Base-by-base conservation (phyloP, 352 stramenopile genomes). In the Globisporangium iwayamae region DNA sequence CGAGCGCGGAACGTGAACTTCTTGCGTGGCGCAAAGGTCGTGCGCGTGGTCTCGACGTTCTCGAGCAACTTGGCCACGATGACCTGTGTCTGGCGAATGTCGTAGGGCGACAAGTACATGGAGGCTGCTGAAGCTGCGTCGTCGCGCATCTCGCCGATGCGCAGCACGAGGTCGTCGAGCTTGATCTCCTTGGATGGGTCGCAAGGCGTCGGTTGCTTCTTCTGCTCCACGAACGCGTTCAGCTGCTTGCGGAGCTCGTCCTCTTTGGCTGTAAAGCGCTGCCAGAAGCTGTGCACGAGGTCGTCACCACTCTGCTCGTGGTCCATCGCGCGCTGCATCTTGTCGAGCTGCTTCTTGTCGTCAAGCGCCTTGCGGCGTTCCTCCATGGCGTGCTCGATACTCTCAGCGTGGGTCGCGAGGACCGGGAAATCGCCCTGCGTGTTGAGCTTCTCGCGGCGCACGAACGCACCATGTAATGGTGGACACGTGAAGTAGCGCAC, bases 71-170 rank as follows among this genome's bases (percentile, higher is more conserved):
- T 85, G 22, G 69, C 55, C 30, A 93, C 45, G 55, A 91, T 87
- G 25, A 86, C 45, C 61, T 94, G 83, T 32, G 85, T 84, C 39
- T 94, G 83, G 13, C 88, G 85, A 55, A 87, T 87, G 60, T 96
- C 89, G 55, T 96, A 96, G 43, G 84, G 81, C n/a, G 87, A 91
- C 45, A 96, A 66, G 64, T 82, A 93, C 28, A 96, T 62, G 39
- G 87, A 90, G 8, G 85, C 80, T n/a, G 78, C 84, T 0, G 74
- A 81, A 1, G 84, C 82, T 2, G 79, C 71, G 7, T 79, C 67
- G 46, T 93, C 77, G 16, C 79, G 69, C 79, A 93, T 85, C 28
- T 48, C 69, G 50, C 85, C 73, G 22, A 90, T 72, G 14, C 68
- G 30, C 11, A 80, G 54, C 52, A 90, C 68, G 22, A 89, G 65